Conservation (phyloP, 2,329 filamentous ascomycete species). For the Penicillium sp. region DNA sequence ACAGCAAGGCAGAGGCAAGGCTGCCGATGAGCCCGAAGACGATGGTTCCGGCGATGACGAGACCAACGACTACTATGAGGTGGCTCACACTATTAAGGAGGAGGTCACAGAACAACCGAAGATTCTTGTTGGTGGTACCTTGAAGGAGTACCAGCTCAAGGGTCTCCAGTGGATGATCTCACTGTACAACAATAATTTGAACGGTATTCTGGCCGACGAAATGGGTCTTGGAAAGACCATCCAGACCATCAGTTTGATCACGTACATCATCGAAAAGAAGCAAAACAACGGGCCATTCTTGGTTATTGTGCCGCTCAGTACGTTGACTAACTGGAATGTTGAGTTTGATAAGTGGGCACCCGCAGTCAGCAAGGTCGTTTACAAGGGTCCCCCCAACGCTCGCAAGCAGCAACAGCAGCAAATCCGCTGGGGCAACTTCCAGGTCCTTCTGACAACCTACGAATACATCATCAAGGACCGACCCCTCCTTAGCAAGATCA, state of each 20-base stretch:
- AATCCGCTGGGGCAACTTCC: conserved; percentile 93
- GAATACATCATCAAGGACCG: conserved; percentile 99
- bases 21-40: conserved; percentile 76
- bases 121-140: conserved; percentile 85
- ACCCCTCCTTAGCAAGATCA: conserved; percentile 93
- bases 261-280: conserved; percentile 96
- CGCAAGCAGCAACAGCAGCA: conserved; percentile 91
- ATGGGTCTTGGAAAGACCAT: conserved; percentile 99
- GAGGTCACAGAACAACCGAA: conserved; percentile 80
- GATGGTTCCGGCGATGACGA: conserved; percentile 59
- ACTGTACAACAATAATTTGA: conserved; percentile 99
- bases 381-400: conserved; percentile 89
- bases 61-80: conserved; percentile 98
- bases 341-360: conserved; percentile 99
- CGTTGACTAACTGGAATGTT: conserved; percentile 96
- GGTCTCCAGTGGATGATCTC: conserved; percentile 99
- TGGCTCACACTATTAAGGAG: conserved; percentile 94
- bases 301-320: conserved; percentile 96
- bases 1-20: conserved; percentile 78
- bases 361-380: conserved; percentile 81
- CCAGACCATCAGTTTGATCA: conserved; percentile 96
- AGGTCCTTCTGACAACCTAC: conserved; percentile 95
- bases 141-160: conserved; percentile 99
- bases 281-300: conserved; percentile 88
- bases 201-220: conserved; percentile 97